Evolutionary conservation across 768 basidiomycete species (phyloP), one percentile per base, ranked within the genome.

Genomic region (Russula lepida): DNA sequence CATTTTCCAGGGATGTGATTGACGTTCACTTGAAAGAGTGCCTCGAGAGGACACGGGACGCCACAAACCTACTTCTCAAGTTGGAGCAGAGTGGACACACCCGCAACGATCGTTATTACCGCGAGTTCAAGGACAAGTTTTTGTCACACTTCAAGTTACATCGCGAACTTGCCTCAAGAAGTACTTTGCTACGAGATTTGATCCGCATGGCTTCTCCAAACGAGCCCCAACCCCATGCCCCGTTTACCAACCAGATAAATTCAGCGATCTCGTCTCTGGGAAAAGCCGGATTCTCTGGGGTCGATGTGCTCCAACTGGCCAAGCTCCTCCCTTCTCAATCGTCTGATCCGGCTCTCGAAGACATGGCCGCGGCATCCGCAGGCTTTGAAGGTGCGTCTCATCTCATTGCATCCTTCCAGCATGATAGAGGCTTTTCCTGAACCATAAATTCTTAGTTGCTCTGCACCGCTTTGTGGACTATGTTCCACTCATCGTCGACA

Each of bases 381-480:
- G 57, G 54, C n/a, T 66, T 66, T 27, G 63, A 66, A 57, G 62
- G 64, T 66, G 19, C 27, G 54, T 15, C 39, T 49, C 41, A 25
- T 28, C 32, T 9, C 4, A 58, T 52, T 17, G 4, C 53, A 3
- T 15, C n/a, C 30, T 6, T 21, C 13, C 7, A 9, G 5, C 39
- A 25, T 30, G 23, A 12, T n/a, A 8, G 15, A 4, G 44, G 0
- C n/a, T 6, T 13, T 23, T 47, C 12, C 57, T 53, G 13, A 39
- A 32, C 5, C 2, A 21, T 27, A 23, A 0, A 27, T 15, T 8
- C 6, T 41, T 32, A 66, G 64, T 66, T 17, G 32, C 58, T 0
- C 48, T 59, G 37, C 47, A 49, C 8, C 54, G 64, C 9, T 65
- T 65, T 41, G 58, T 55, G 1, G 64, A 65, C 50, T 65, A 65